A percentile compares a stretch with the other conserved stretches of the same genome.
These are phyloP conservation scores for Aspergillus sp. DNA, from an alignment of 2,329 filamentous ascomycete species.

Conservation along the genomic window DNA sequence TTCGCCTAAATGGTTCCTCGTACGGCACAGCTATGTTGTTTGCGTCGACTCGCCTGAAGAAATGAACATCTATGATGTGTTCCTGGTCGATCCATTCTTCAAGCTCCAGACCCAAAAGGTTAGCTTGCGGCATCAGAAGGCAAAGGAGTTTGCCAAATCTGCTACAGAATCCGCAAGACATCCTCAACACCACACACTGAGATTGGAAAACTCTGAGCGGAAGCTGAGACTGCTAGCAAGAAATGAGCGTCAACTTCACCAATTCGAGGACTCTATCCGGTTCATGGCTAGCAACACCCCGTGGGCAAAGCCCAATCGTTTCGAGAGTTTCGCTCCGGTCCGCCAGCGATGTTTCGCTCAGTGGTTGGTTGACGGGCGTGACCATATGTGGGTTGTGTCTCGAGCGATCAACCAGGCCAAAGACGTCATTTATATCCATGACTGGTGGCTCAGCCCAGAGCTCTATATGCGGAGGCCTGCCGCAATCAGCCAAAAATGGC, in stretches of 20 bases:
- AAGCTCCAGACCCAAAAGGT: slow-evolving; percentile 73
- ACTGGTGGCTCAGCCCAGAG: slow-evolving; percentile 98
- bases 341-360: slow-evolving; percentile 85
- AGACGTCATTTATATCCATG: slow-evolving; percentile 98
- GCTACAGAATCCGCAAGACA: slow-evolving; percentile 65
- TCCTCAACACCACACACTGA: slow-evolving; percentile 80
- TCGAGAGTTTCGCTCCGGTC: slow-evolving; percentile 91
- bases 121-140: slow-evolving; percentile 54
- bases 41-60: slow-evolving; percentile 98
- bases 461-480: slow-evolving; percentile 92
- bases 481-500: slow-evolving; percentile 97
- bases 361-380: slow-evolving; percentile 94
- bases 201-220: slow-evolving; percentile 87
- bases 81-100: slow-evolving; percentile 91
- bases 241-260: slow-evolving; percentile 84
- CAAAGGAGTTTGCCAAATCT: slow-evolving; percentile 66
- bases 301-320: slow-evolving; percentile 84
- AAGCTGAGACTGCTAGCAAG: slow-evolving; percentile 89
- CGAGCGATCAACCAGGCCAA: slow-evolving; percentile 95
- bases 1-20: slow-evolving; percentile 94
- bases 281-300: slow-evolving; percentile 82
- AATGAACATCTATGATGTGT: slow-evolving; percentile 98
- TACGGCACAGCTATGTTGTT: slow-evolving; percentile 96
- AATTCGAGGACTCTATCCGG: slow-evolving; percentile 91
- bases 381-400: slow-evolving; percentile 99